Evolutionary conservation across 139 green algal species (phyloP), one percentile per base, ranked within the genome.

Genomic region (Chlorella vulgaris): DNA sequence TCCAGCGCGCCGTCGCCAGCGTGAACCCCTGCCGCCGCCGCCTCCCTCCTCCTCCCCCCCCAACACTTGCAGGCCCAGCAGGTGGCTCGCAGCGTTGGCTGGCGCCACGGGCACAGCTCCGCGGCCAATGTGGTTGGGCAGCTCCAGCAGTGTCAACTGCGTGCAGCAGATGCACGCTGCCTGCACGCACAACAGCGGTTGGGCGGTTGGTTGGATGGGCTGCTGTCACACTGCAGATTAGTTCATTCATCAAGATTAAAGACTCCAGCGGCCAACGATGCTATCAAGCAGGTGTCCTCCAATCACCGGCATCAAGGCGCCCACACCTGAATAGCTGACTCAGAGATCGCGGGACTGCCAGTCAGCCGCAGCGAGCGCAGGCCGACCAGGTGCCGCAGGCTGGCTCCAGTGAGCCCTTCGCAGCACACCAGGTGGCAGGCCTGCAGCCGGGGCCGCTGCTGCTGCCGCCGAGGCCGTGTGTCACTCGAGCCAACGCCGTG

Each of bases 381-480:
- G 50, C 21, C 6, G 50, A 7, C 31, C 33, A 79, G 73, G 31
- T 68, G 73, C 15, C 53, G 50, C 73, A 79, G 73, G 35, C 33
- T 69, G 53, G 24, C 15, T 35, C 73, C 73, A 10, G 0, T 40
- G 6, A 79, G 0, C n/a, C 73, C 51, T 21, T 79, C 73, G 53
- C 73, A 79, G 73, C 73, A 79, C 24, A 79, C 73, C 35, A 79
- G 35, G 29, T 69, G 73, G 33, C 67, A 35, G 36, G 15, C 24
- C 33, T 53, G 19, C 35, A 68, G 70, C 19, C 33, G 39, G 39
- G 70, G 19, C 3, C 21, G 31, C 29, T 39, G 31, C 39, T n/a
- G 15, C 69, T 47, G 69, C 43, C 1, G n/a, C 18, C 2, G 7
- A 19, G 18, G 69, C 69, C 31, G 18, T 71, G 65, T 5, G 10